Evolutionary conservation across 345 rosid species (phyloP), one percentile per base, ranked within the genome.

Genomic region (Clarkia xantiana): DNA sequence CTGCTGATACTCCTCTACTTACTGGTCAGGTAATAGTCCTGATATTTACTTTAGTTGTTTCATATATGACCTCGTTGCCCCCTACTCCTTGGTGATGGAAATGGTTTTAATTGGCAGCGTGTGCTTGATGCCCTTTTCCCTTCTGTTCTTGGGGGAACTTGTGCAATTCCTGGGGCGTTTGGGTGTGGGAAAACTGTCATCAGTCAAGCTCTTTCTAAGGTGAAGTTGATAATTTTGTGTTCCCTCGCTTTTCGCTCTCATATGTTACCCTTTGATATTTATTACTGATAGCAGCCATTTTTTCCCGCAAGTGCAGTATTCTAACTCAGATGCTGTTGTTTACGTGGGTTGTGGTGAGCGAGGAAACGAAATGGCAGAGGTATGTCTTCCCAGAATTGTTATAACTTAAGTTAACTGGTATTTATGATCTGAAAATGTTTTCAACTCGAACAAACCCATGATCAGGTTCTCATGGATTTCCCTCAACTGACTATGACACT

Each of bases 341-440:
- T 93, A 93, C 61, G 99, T 93, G 67, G 99, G 99, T 55, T 93
- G 99, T 48, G 99, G 99, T 42, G 99, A 93, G 65, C 69, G 91
- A 67, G 99, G 99, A 80, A 93, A 93, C 68, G 99, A 93, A 77
- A 93, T 93, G 99, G 99, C 97, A 19, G 99, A 93, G 94, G 99
- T 87, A 60, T 38, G 43, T 23, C 44, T 48, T 47, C 23, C 57
- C 45, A 57, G 36, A 17, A 69, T 47, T 64, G n/a, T n/a, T 23
- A 10, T 49, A 25, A 19, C 20, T 45, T 44, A 44, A 11, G 9
- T 11, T 17, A 17, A n/a, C 15, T 36, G 4, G 11, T 14, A 41
- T 52, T 34, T 57, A 14, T 13, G 18, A 14, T 45, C 12, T 44
- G 41, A 52, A 53, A 14, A 11, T 23, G 53, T 20, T 51, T 61